Percentiles rank a stretch among this genome's conserved stretches.
Conservation (phyloP, 768 basidiomycete genomes). For the Dioszegia hungarica region DNA sequence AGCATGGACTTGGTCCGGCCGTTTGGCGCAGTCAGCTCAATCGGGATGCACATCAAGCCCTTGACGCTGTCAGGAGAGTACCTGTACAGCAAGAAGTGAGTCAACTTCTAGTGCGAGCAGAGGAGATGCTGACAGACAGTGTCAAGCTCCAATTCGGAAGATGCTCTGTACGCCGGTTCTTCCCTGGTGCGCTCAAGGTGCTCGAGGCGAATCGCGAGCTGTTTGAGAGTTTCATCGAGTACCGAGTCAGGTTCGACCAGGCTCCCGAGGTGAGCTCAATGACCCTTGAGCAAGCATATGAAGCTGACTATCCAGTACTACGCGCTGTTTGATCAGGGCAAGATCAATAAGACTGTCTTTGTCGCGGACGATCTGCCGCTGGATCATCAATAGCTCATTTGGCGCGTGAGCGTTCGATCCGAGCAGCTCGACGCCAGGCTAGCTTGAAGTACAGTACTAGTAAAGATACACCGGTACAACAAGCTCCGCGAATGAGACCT, state of each 20-base stretch:
- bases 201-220: conserved; percentile 26
- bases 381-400: background rate
- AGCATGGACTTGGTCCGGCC: conserved; percentile 45
- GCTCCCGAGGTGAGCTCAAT: conserved; percentile 30
- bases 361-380: conserved; percentile 14
- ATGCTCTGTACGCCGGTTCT: conserved; percentile 35
- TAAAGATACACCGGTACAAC: too few species aligned
- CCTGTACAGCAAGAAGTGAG: conserved; percentile 45
- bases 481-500: too few species aligned
- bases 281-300: background rate
- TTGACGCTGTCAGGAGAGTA: conserved; percentile 28
- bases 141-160: conserved; percentile 37
- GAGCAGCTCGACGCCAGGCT: too few species aligned
- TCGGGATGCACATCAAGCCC: conserved; percentile 38
- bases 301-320: conserved; percentile 35
- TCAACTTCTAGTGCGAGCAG: background rate
- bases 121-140: conserved; percentile 17
- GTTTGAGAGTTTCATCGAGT: conserved; percentile 32
- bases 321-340: conserved; percentile 40
- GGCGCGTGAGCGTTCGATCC: background rate
- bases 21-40: conserved; percentile 39
- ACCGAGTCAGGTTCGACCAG: conserved; percentile 26
- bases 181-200: conserved; percentile 24
- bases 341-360: conserved; percentile 46
- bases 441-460: too few species aligned